Evolutionary conservation across 768 basidiomycete genomes (phyloP).

Genomic region (Tephrocybe sp.): DNA sequence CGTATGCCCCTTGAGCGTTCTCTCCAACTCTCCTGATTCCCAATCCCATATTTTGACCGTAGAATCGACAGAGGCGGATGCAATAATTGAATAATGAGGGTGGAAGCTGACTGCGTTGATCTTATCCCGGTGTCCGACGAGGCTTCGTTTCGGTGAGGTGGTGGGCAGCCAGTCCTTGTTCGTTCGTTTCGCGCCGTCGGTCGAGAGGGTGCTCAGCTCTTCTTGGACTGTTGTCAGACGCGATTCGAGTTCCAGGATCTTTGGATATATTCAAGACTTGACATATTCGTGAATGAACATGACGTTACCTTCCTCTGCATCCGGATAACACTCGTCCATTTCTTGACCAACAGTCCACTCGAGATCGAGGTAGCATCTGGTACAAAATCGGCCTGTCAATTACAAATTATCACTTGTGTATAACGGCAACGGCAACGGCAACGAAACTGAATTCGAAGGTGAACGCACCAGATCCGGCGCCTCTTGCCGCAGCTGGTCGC

Average conservation of each 20-base stretch:
- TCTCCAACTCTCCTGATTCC: slow-evolving; percentile 75
- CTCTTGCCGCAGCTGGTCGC: slow-evolving; percentile 31
- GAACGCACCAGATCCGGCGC: slow-evolving; percentile 16
- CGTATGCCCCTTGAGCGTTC: slow-evolving; percentile 75
- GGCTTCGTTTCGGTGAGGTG: slow-evolving; percentile 42
- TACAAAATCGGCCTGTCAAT: slow-evolving; percentile 27
- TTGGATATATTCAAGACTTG: not conserved
- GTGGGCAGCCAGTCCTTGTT: slow-evolving; percentile 53
- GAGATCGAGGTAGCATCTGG: slow-evolving; percentile 25
- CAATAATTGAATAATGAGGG: slow-evolving; percentile 66
- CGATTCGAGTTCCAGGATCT: slow-evolving; percentile 66
- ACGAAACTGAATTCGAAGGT: not conserved
- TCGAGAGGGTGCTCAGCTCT: slow-evolving; percentile 8
- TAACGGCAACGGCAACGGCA: slow-evolving; percentile 1
- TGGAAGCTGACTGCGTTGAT: slow-evolving; percentile 67
- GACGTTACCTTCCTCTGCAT: slow-evolving; percentile 72
- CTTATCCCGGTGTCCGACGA: slow-evolving; percentile 54
- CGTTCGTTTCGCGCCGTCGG: slow-evolving; percentile 8
- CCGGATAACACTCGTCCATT: slow-evolving; percentile 82
- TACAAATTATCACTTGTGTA: no score
- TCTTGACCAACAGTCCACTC: slow-evolving; percentile 70
- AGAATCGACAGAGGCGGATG: slow-evolving; percentile 66
- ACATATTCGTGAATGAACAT: not conserved
- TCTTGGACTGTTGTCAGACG: slow-evolving; percentile 50
- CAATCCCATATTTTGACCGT: slow-evolving; percentile 80